Evolutionary conservation across 2,329 filamentous ascomycete genomes (phyloP), one percentile per base, ranked within the genome.

Genomic region (Conoideocrella luteorostrata): DNA sequence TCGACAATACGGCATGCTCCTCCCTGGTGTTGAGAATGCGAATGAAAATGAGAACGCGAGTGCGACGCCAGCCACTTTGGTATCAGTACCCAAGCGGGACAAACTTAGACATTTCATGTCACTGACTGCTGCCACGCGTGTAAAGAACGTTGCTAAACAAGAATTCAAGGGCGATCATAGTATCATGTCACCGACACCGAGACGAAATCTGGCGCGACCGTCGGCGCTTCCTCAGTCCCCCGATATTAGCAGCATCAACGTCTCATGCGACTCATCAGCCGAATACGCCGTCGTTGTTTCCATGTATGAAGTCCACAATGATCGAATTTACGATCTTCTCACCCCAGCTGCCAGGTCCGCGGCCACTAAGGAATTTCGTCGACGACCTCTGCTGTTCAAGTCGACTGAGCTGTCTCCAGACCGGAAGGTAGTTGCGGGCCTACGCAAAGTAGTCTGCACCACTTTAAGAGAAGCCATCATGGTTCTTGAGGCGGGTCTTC

Each of bases 271-370:
- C 33, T 71, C 80, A 38, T 76, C 77, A 17, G 79, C 84, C 43
- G 88, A 95, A 53, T 96, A 96, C 55, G 84, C 86, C 4, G 81
- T 98, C 43, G 71, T 98, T 10, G 75, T 98, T 18, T 95, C 89
- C 43, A 98, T 98, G 90, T 97, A 97, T 64, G 93, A 98, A 63
- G 91, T 98, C 2, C 96, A 98, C 70, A 98, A 98, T 59, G 91
- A 98, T 66, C 83, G 90, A 28, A 97, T 98, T 52, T 97, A 94
- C 61, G 93, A 98, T 57, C 79, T 98, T 0, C 72, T 98, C 1
- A 86, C 84, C 0, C 77, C 79, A 0, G 75, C 78, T 3, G 65
- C 72, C 18, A 76, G 76, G 49, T 73, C 73, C 0, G 75, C 75
- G 28, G 72, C 74, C 5, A 83, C 80, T 3, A 88, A 87, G 54